A percentile compares a stretch with the other conserved stretches of the same genome.
Evolutionary conservation across 345 rosid genomes (phyloP).

Genomic region (Acer campestre): DNA sequence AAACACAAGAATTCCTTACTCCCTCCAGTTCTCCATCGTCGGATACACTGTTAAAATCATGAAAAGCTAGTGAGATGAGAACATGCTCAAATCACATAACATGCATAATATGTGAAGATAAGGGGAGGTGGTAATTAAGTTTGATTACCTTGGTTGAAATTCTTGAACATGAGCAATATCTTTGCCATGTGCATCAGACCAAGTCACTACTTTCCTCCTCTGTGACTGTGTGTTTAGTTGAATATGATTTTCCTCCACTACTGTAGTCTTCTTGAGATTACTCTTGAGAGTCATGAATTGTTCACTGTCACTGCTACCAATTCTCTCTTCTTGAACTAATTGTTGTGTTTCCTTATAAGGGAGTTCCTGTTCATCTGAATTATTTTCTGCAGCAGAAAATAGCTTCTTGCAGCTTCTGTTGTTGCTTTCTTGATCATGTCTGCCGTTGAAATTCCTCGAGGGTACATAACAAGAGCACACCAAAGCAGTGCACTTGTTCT

Average conservation of each 20-base stretch:
- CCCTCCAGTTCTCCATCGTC: constrained; percentile 68
- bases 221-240: constrained; percentile 21
- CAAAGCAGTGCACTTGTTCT: constrained; percentile 61
- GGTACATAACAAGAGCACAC: constrained; percentile 78
- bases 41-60: constrained; percentile 36
- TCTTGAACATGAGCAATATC: constrained; percentile 80
- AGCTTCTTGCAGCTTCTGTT: constrained; percentile 30
- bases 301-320: constrained; percentile 26
- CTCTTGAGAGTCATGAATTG: constrained; percentile 51
- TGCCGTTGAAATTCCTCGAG: constrained; percentile 33
- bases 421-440: constrained; percentile 23
- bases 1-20: constrained; percentile 57
- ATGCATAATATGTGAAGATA: too few relatives aligned
- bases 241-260: constrained; percentile 19
- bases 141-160: constrained; percentile 62
- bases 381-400: constrained; percentile 25
- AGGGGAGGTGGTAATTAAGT: neutral
- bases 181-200: constrained; percentile 80
- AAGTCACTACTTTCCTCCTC: constrained; percentile 75
- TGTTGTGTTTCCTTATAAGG: constrained; percentile 6
- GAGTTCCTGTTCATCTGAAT: constrained; percentile 31
- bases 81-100: neutral
- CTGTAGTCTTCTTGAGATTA: constrained; percentile 49
- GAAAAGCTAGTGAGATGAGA: neutral
- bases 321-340: constrained; percentile 17